Percentiles rank a stretch among this genome's conserved stretches.
Evolutionary conservation across 768 basidiomycete species (phyloP).

Genomic region (Rhodotorula graminis): DNA sequence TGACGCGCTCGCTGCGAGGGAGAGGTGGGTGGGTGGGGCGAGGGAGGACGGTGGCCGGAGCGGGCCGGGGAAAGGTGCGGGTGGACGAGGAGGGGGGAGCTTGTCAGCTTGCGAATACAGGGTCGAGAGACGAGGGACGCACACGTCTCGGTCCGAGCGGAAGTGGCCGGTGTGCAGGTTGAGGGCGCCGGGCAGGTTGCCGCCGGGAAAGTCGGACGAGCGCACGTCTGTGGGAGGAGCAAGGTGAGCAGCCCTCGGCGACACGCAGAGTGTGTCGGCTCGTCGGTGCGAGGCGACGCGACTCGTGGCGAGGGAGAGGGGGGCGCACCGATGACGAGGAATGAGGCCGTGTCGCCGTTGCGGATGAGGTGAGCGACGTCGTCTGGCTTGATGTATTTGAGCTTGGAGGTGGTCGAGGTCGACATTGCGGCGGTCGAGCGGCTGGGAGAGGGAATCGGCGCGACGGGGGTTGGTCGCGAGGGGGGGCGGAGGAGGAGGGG

Average conservation of each 20-base stretch:
- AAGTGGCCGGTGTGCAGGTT: slow-evolving; percentile 25
- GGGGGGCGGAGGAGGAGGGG: neutral
- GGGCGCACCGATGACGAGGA: slow-evolving; percentile 10
- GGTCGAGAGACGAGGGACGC: neutral
- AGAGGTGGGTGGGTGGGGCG: too few species aligned
- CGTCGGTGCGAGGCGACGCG: neutral
- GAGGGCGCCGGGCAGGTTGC: slow-evolving; percentile 17
- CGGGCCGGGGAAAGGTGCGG: neutral
- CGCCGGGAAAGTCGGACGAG: slow-evolving; percentile 21
- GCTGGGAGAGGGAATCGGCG: too few species aligned
- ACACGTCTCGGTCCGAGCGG: neutral
- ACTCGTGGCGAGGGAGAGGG: neutral
- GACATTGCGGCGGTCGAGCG: neutral
- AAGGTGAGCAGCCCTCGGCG: neutral
- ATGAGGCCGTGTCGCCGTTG: neutral
- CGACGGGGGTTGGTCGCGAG: too few species aligned
- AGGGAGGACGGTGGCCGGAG: too few species aligned
- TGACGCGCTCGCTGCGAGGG: neutral
- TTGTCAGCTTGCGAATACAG: neutral
- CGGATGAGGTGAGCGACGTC: neutral
- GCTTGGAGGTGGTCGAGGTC: neutral
- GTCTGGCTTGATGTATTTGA: slow-evolving; percentile 2
- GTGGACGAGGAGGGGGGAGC: too few species aligned
- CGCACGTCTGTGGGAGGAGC: slow-evolving; percentile 23
- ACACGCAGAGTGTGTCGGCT: too few species aligned